Evolutionary conservation across 768 basidiomycete species (phyloP).

Genomic region (Podaxis carcinomalis): DNA sequence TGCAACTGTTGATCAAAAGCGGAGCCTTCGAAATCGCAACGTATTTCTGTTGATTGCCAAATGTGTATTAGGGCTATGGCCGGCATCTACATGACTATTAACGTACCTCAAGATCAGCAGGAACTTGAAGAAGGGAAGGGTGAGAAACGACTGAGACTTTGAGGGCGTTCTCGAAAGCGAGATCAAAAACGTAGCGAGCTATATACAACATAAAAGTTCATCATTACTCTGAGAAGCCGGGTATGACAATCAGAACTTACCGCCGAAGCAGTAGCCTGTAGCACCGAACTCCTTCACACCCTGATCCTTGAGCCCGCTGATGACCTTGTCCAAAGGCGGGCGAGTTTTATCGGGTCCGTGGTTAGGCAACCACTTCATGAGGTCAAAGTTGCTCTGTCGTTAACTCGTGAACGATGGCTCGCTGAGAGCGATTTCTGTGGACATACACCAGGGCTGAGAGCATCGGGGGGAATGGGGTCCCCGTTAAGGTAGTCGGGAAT

Average conservation of each 20-base stretch:
- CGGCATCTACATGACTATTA: neutral
- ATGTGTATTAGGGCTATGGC: neutral
- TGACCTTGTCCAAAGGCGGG: slow-evolving; percentile 50
- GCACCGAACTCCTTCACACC: slow-evolving; percentile 58
- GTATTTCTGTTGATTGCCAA: slow-evolving; percentile 37
- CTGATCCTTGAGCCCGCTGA: slow-evolving; percentile 49
- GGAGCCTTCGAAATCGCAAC: slow-evolving; percentile 41
- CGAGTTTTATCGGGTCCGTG: slow-evolving; percentile 40
- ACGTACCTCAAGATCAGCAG: slow-evolving; percentile 57
- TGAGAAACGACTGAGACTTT: slow-evolving; percentile 49
- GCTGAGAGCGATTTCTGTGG: neutral
- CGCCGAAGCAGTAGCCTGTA: slow-evolving; percentile 70
- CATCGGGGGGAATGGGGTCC: slow-evolving; percentile 9
- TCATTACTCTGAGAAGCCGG: neutral
- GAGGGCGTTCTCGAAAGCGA: slow-evolving; percentile 52
- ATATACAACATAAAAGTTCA: neutral
- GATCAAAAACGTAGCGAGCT: slow-evolving; percentile 58
- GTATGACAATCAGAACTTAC: slow-evolving; percentile 22
- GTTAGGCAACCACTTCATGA: slow-evolving; percentile 36
- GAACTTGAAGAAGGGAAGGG: slow-evolving; percentile 57
- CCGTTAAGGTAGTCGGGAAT: slow-evolving; percentile 11
- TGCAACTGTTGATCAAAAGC: slow-evolving; percentile 67
- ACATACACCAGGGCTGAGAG: slow-evolving; percentile 4
- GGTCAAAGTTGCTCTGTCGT: slow-evolving; percentile 29
- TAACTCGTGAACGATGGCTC: neutral